Evolutionary conservation across 768 basidiomycete species (phyloP), one percentile per base, ranked within the genome.

Genomic region (Dioszegia hungarica): DNA sequence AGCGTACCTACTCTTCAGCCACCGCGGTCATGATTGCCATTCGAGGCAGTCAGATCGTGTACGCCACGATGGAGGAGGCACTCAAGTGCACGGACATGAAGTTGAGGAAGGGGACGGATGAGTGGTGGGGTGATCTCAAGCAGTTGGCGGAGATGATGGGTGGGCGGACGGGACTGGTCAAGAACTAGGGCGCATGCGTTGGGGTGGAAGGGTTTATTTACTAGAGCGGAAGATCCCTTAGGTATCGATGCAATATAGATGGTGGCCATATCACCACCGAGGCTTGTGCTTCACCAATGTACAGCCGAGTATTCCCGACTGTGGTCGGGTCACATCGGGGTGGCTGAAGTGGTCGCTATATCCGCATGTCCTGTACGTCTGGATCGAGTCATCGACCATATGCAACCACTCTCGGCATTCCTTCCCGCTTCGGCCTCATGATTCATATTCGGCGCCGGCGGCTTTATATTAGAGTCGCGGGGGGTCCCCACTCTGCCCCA

Each of bases 11-110:
- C 25, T 47, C 54, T 17, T 61, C 33, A 6, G 64, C 66, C 48
- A 71, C 67, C 15, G 92, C 90, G 1, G 88, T 90, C 10, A 86
- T 92, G 54, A 95, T 99, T 66, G 93, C 88, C 25, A 88, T 98
- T 62, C 88, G 95, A 73, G 83, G 87, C 20, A 86, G 87, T 47
- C 78, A 82, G 33, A 80, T 98, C 62, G 79, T 84, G 61, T 90
- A 90, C 84, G 88, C 91, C 1, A 83, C 88, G 0, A 88, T 93
- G 59, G 80, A 82, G 59, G 89, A 89, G 66, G 89, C 98, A 83
- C 79, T 88, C 53, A 79, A 80, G 57, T 86, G 90, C 45, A 89
- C 94, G 22, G 93, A 99, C 77, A 89, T 94, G 86, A 84, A 83
- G 79, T 85, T 91, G 74, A 81, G 94, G 58, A 77, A 91, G 58